phyloP scores from a whole-genome alignment of 2,329 filamentous ascomycete genomes.

The Alternaria rosae region DNA sequence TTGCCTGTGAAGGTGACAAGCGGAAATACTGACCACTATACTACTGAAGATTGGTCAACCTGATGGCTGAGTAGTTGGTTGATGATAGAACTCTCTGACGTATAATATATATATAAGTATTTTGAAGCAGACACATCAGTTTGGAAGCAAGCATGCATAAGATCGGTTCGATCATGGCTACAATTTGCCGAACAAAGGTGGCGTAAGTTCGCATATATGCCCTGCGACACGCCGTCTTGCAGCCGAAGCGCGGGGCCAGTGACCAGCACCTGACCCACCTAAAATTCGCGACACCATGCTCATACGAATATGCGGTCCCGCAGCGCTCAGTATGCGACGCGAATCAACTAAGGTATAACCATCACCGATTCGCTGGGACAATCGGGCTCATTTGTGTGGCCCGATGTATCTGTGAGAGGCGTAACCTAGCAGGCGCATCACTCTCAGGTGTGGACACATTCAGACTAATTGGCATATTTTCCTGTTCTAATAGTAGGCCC shows the following conservation, averaged over 20 bases:
- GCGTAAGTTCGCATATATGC: neutral
- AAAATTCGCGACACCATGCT: neutral
- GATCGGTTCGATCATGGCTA: neutral
- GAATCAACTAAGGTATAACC: neutral
- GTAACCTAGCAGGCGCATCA: neutral
- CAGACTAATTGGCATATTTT: neutral
- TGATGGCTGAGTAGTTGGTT: neutral
- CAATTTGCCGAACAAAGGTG: neutral
- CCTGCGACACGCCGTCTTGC: neutral
- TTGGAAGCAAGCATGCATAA: neutral
- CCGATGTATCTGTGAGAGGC: neutral
- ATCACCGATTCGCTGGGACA: neutral
- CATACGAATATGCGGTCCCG: rapidly evolving
- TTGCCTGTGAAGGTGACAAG: conserved; percentile 19
- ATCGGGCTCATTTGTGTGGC: neutral
- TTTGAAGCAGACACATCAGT: neutral
- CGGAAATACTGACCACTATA: conserved; percentile 32
- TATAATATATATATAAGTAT: too few relatives aligned
- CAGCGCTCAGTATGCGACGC: neutral
- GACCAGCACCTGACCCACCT: neutral
- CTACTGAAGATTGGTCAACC: conserved; percentile 16
- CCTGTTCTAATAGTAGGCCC: neutral
- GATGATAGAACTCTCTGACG: neutral
- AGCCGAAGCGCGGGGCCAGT: neutral
- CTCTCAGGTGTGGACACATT: neutral